Evolutionary conservation across 139 green algal species (phyloP).

Genomic region (Ettlia oleoabundans): DNA sequence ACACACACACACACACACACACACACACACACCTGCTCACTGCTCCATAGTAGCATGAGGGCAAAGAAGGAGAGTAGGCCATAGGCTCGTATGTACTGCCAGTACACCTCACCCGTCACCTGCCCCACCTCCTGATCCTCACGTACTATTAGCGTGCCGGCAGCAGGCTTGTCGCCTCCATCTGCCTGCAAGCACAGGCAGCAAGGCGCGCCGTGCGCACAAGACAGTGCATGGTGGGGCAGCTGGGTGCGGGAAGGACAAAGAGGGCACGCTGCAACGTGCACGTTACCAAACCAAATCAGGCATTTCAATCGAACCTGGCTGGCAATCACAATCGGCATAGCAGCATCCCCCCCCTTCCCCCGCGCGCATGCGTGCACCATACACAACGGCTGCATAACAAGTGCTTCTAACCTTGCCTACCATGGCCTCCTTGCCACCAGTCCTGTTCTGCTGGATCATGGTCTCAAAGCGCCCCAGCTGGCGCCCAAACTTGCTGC

Average conservation of each 20-base stretch:
- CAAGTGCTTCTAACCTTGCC: conserved; percentile 1
- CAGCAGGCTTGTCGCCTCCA: background rate
- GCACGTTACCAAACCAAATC: too few species aligned
- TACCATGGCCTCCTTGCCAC: background rate
- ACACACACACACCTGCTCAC: conserved; percentile 33
- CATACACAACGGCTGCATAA: too few species aligned
- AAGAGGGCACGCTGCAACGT: too few species aligned
- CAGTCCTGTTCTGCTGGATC: conserved; percentile 18
- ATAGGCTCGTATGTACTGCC: conserved; percentile 50
- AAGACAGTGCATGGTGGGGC: too few species aligned
- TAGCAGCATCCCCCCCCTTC: too few species aligned
- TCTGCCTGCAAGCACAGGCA: background rate
- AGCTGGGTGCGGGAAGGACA: background rate
- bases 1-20: too few species aligned
- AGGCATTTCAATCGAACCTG: too few species aligned
- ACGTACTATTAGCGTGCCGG: conserved; percentile 37
- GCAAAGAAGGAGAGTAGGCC: conserved; percentile 39
- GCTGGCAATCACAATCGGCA: too few species aligned
- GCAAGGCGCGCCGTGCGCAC: background rate
- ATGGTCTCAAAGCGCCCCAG: conserved; percentile 42
- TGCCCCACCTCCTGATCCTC: conserved; percentile 52
- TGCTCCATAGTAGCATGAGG: conserved; percentile 51
- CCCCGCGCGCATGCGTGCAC: too few species aligned
- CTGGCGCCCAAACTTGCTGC: conserved; percentile 26
- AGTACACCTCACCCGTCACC: conserved; percentile 42